phyloP scores from a whole-genome alignment of 495 filamentous ascomycete genomes.

The Hypoxylon subgilvum region DNA sequence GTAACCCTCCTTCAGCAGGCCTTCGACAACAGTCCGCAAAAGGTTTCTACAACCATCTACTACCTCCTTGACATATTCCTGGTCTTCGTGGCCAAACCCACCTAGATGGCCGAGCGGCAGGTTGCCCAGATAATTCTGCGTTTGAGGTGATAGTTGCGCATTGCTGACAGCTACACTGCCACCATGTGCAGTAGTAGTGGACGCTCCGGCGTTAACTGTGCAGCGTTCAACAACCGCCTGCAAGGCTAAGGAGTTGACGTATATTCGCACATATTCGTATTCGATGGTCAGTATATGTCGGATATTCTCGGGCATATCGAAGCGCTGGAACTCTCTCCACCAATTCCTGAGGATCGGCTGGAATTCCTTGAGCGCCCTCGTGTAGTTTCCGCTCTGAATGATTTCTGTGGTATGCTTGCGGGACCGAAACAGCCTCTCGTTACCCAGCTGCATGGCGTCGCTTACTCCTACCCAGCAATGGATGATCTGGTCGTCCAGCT shows the following conservation, averaged over 20 bases:
- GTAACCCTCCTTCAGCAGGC: conserved; percentile 78
- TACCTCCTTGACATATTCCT: conserved; percentile 85
- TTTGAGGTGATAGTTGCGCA: conserved; percentile 61
- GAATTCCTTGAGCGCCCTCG: conserved; percentile 77
- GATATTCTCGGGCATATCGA: conserved; percentile 74
- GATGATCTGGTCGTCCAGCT: conserved; percentile 77
- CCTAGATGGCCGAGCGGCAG: conserved; percentile 62
- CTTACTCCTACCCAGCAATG: conserved; percentile 92
- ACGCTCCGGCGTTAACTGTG: conserved; percentile 70
- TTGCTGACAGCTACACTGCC: conserved; percentile 42
- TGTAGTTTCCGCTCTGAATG: conserved; percentile 83
- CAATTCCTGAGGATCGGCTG: conserved; percentile 76
- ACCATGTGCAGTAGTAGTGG: conserved; percentile 40
- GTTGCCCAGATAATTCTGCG: conserved; percentile 62
- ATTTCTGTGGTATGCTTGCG: conserved; percentile 82
- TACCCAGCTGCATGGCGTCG: conserved; percentile 84
- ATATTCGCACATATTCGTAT: conserved; percentile 86
- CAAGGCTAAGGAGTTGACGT: conserved; percentile 88
- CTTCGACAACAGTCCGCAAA: conserved; percentile 80
- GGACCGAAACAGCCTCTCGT: conserved; percentile 81
- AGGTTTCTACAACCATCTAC: conserved; percentile 86
- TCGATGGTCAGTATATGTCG: conserved; percentile 86
- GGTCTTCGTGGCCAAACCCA: conserved; percentile 63
- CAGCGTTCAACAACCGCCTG: conserved; percentile 95
- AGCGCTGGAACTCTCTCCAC: conserved; percentile 74